Base-by-base conservation (phyloP, 2,329 filamentous ascomycete species). In the Zasmidium citrigriseum region DNA sequence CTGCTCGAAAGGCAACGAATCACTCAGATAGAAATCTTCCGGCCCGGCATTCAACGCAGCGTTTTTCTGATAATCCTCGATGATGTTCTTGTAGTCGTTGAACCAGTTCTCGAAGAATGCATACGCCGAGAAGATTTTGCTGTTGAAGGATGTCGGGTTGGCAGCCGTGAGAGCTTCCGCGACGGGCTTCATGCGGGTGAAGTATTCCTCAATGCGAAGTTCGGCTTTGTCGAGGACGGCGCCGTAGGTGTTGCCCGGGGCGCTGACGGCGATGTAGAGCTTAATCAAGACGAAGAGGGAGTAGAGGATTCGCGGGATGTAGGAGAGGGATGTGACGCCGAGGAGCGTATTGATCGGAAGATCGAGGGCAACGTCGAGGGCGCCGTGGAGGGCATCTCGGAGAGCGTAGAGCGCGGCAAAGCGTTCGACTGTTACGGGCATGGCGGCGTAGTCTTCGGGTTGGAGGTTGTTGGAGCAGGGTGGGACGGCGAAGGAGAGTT, bases 141-240 rank as follows among this genome's bases (percentile, higher is more conserved):
- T 41, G 34, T 41, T 41, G 34, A 41, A 41, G 34, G 34, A 41
- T 4, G 12, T 41, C 16, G 14, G 7, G 34, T 41, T 41, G 34
- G 16, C 34, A 4, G 14, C 18, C 12, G 12, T 11, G 18, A 41
- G 34, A 10, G 34, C 7, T 41, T 4, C 4, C 18, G 34, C 34
- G 7, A 41, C 34, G 4, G 34, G 34, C 16, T 41, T 41, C 34
- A 41, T 41, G 16, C 34, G 34, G 16, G 34, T n/a, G 34, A 41
- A 41, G 34, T 41, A 41, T n/a, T 41, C 34, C 18, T 41, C 34
- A 16, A 41, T 9, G 4, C 34, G 34, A 16, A 41, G 44, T 14
- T 70, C 64, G 25, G 60, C 59, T 1, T 54, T 54, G n/a, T 58
- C 54, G 14, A 70, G 61, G 5, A 66, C 63, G 2, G 55, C 55